These are phyloP conservation scores for Trifolium fragiferum DNA, from an alignment of 306 rosid genomes.

Conservation along the genomic window DNA sequence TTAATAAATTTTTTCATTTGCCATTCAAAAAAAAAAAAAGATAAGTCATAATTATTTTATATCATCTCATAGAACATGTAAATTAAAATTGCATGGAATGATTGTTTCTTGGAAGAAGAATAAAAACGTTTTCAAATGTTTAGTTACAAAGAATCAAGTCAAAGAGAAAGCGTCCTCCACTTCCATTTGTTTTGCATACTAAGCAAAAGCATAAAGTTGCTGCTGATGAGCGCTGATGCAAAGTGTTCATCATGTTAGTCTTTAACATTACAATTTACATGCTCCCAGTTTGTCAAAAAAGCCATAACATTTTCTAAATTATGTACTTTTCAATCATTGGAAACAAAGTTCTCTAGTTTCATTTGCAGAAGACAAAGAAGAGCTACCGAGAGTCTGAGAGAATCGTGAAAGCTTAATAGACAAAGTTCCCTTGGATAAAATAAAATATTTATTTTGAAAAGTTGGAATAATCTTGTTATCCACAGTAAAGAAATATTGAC, in stretches of 20 bases:
- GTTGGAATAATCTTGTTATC: constrained; percentile 17
- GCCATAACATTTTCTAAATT: not conserved
- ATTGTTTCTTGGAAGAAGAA: constrained; percentile 10
- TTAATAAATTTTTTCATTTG: too few relatives aligned
- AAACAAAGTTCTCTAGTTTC: constrained; percentile 17
- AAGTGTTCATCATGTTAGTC: constrained; percentile 8
- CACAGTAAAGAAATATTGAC: constrained; percentile 9
- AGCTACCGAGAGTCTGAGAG: not conserved
- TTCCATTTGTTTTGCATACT: constrained; percentile 2
- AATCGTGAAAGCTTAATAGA: constrained; percentile 14
- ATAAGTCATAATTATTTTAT: not conserved
- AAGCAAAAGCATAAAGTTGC: not conserved
- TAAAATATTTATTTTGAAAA: not conserved
- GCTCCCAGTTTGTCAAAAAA: constrained; percentile 37
- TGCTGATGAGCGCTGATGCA: constrained; percentile 1
- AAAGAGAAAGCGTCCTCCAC: not conserved
- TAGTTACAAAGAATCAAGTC: constrained; percentile 11
- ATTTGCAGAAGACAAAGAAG: constrained; percentile 13
- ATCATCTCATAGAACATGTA: not conserved
- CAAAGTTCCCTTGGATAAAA: constrained; percentile 15
- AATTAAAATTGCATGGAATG: constrained; percentile 14
- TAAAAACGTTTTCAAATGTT: constrained; percentile 10
- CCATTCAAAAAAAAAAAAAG: too few relatives aligned
- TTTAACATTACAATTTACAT: constrained; percentile 54
- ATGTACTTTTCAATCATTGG: not conserved